Evolutionary conservation across 2,329 filamentous ascomycete species (phyloP), one percentile per base, ranked within the genome.

Genomic region (Penicillium sp.): DNA sequence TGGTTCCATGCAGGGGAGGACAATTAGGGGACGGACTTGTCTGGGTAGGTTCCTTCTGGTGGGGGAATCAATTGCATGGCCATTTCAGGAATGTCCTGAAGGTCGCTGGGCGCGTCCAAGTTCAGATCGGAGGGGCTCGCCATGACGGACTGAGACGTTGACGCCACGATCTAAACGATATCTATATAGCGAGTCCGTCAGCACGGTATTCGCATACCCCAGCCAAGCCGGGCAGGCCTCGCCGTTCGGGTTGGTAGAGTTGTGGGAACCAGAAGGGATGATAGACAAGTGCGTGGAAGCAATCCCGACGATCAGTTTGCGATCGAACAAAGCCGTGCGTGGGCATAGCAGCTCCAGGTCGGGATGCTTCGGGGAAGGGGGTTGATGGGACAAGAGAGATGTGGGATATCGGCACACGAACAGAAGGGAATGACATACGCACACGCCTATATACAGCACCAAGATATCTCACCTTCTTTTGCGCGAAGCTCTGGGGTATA

Each of bases 61-160:
- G 75, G 75, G 2, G 74, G 73, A 27, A 75, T 52, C 51, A 77
- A 64, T 63, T 76, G 72, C 67, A 76, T 75, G 14, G 70, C 69
- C 59, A 75, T 61, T 40, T 77, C 75, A 49, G 75, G 73, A 62
- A 77, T 76, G 63, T 77, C 75, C 59, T 76, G 73, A 57, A 77
- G 73, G 59, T 77, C 75, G 63, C 75, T 76, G 15, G 74, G 75
- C 56, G 75, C 75, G 62, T 77, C 75, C 53, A 77, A 65, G 63
- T 75, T 77, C 57, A 77, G 64, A 64, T 77, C 75, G 45, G 72
- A 65, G 54, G 73, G 66, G 63, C 75, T 73, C 46, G 75, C 71
- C 75, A 77, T 77, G 62, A 40, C 61, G 56, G 63, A 64, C 57
- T 56, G 58, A 54, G 51, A 35, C 56, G 41, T 53, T 56, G 50